Evolutionary conservation across 768 basidiomycete species (phyloP).

Genomic region (Calocera viscosa): DNA sequence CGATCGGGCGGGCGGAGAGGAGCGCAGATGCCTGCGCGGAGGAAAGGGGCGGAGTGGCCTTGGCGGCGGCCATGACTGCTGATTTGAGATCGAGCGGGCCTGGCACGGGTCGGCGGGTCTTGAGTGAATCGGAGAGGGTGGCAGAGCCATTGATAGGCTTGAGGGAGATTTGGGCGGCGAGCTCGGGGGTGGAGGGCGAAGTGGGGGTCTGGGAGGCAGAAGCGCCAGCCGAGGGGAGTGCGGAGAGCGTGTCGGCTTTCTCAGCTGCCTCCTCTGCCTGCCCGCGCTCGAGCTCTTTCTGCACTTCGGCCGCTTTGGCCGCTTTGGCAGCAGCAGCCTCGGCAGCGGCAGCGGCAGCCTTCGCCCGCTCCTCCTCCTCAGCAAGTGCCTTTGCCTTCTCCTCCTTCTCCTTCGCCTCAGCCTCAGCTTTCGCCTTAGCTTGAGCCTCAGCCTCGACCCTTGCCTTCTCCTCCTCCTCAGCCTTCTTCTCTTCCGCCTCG

Average conservation of each 20-base stretch:
- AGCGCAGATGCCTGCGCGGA: slow-evolving; percentile 31
- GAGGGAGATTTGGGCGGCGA: slow-evolving; percentile 23
- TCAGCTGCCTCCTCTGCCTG: slow-evolving; percentile 24
- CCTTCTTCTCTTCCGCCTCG: slow-evolving; percentile 25
- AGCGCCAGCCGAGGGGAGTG: background rate
- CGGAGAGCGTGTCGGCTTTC: slow-evolving; percentile 17
- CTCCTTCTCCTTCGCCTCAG: slow-evolving; percentile 17
- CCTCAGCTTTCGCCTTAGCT: slow-evolving; percentile 23
- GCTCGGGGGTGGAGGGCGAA: slow-evolving; percentile 7
- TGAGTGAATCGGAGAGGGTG: slow-evolving; percentile 1
- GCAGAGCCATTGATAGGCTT: slow-evolving; percentile 18
- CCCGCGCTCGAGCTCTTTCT: slow-evolving; percentile 21
- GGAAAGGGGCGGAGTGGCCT: slow-evolving; percentile 11
- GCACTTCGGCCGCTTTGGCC: slow-evolving; percentile 24
- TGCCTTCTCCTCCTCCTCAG: slow-evolving; percentile 28
- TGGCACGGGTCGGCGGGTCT: slow-evolving; percentile 42
- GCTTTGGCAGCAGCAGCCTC: slow-evolving; percentile 18
- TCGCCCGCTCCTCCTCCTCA: slow-evolving; percentile 22
- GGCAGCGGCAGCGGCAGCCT: slow-evolving; percentile 27
- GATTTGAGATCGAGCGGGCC: slow-evolving; percentile 53
- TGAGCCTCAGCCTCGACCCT: slow-evolving; percentile 9
- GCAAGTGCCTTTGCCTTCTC: too few relatives aligned
- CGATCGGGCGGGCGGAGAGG: slow-evolving; percentile 72
- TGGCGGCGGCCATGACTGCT: slow-evolving; percentile 11
- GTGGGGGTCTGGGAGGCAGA: slow-evolving; percentile 7